Base-by-base conservation (phyloP, 768 basidiomycete species). In the Boletus sp. region DNA sequence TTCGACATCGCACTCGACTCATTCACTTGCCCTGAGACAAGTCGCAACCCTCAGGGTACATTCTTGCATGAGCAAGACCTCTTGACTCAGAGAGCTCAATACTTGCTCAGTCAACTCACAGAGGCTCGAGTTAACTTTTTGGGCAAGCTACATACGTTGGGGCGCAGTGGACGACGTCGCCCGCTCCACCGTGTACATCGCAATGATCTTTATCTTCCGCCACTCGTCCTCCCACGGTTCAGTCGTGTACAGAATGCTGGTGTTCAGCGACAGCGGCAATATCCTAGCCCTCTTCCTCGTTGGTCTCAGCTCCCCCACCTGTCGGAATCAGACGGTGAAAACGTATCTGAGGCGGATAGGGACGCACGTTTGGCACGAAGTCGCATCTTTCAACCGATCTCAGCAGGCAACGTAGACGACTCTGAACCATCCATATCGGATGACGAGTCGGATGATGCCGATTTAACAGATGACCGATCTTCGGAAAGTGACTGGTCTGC, bases 401-500 rank as follows among this genome's bases (percentile, higher is more conserved):
- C 44, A 17, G 41, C 50, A 43, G 27, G 35, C 25, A 42, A 52
- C 32, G 40, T 51, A 19, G 67, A 77, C 25, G 79, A 80, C 7
- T 80, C 77, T 19, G 73, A 84, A 45, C 72, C 72, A 17, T 77
- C 74, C 50, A 76, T 84, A 62, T 82, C 81, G 9, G 86, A 83
- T 47, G 90, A 91, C 58, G 90, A 93, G 68, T 92, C 90, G 3
- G 91, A 92, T 59, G 74, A 88, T 58, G 83, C 82, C 23, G 87
- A 86, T 62, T 64, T 88, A 46, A 87, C 83, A 2, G 85, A 86
- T 44, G 73, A 68, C 7, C 59, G 54, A 44, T 70, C 73, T 10
- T 71, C 62, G 19, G 70, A 69, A 17, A 77, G 72, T 47, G 72
- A 75, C 23, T 65, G 64, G 42, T 77, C 80, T 73, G 73, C 65